Base-by-base conservation (phyloP, 225 moss, liverwort and hornwort genomes). In the Physcomitrium patens region DNA sequence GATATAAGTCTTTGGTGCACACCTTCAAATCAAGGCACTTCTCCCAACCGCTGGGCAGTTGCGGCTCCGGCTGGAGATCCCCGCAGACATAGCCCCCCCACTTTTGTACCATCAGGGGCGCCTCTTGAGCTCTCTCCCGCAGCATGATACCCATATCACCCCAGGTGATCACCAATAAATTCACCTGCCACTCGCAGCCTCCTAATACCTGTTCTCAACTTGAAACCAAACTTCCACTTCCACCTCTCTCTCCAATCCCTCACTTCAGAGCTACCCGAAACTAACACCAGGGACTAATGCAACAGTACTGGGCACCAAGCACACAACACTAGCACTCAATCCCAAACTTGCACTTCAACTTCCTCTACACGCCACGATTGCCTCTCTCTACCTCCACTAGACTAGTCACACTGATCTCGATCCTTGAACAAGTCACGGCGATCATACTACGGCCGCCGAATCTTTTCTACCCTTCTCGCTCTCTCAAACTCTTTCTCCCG, bases 21-120 rank as follows among this genome's bases (percentile, higher is more conserved):
- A 91, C 93, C 91, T 93, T 77, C 56, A 93, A 78, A 76, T 93
- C 86, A 49, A 91, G 83, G 43, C 91, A 89, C 69, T 91, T 93
- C 77, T 93, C 93, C 91, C 91, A 91, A 15, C 91, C 89, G 48
- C 78, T 67, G 1, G 88, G 89, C 0, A 93, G 89, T 52, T 84
- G 93, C 20, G 87, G 87, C 77, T 93, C 86, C 14, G 78, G 75
- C 67, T 91, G 80, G 1, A 85, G 74, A 24, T 81, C 90, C 10
- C 79, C 58, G 27, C 63, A 67, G 8, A 72, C 42, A 9, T 22
- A 60, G 18, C 63, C 66, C 9, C 65, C 26, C 11, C 72, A 73
- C 28, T 46, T 62, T 17, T 45, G 5, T 4, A 70, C 77, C 86
- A 82, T 82, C 61, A 80, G 68, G 61, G 43, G 68, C 46, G 71